Conservation (phyloP, 441 rosid genomes). For the Syzygium syzygioides region DNA sequence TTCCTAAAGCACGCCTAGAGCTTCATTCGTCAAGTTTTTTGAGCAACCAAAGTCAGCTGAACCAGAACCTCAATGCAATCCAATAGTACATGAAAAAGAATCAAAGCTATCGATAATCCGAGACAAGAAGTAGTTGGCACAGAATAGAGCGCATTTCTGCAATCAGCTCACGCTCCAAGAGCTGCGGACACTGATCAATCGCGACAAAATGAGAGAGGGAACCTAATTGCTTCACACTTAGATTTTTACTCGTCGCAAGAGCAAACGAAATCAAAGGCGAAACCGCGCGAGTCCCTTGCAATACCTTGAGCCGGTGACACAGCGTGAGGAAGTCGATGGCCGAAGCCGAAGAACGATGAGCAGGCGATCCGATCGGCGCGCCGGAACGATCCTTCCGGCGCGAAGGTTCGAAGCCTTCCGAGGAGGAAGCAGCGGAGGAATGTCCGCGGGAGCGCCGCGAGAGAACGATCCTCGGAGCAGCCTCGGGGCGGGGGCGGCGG, state of each 20-base stretch:
- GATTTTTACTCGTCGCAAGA: background rate
- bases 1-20: background rate
- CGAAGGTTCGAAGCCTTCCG: conserved; percentile 23
- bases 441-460: conserved; percentile 41
- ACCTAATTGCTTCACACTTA: background rate
- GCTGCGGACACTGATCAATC: background rate
- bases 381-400: conserved; percentile 18
- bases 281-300: background rate
- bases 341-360: conserved; percentile 25
- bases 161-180: background rate
- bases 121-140: background rate
- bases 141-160: background rate
- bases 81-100: background rate
- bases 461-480: conserved; percentile 28
- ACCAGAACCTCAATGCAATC: background rate
- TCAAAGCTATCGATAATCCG: background rate
- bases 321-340: conserved; percentile 62
- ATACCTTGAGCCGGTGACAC: conserved; percentile 60
- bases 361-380: conserved; percentile 10
- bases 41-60: background rate
- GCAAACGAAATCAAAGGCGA: background rate
- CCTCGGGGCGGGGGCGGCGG: conserved; percentile 10
- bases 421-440: conserved; percentile 5
- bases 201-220: background rate
- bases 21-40: background rate